Evolutionary conservation across 352 stramenopile genomes (phyloP).

Genomic region (Globisporangium spiculum): DNA sequence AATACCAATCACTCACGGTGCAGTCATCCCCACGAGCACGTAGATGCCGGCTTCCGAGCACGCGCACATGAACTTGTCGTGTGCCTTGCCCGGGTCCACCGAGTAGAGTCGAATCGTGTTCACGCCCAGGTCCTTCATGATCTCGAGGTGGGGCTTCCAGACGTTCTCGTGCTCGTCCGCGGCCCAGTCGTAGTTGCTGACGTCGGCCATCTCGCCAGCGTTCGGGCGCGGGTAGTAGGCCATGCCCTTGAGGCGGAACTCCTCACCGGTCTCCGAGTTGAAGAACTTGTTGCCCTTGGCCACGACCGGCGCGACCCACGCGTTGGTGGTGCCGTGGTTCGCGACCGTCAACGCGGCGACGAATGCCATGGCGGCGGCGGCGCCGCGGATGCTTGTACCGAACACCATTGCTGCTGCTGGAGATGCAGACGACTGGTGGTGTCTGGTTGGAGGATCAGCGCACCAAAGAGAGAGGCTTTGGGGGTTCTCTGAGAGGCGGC

Average conservation of each 20-base stretch:
- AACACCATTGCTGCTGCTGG: neutral
- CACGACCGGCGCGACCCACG: conserved; percentile 32
- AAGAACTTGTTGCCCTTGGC: conserved; percentile 78
- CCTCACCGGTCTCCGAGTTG: conserved; percentile 37
- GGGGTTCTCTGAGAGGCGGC: neutral
- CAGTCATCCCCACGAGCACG: conserved; percentile 48
- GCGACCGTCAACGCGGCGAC: neutral
- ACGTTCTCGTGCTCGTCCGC: conserved; percentile 55
- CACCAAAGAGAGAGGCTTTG: neutral
- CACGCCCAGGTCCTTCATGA: conserved; percentile 59
- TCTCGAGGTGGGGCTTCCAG: conserved; percentile 44
- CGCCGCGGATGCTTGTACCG: neutral
- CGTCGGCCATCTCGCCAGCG: conserved; percentile 32
- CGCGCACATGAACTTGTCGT: conserved; percentile 82
- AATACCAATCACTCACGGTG: conserved; percentile 21
- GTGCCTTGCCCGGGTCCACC: conserved; percentile 52
- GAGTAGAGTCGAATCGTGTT: conserved; percentile 74
- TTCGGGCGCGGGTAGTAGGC: conserved; percentile 71
- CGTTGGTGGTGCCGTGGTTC: neutral
- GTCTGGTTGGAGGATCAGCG: neutral
- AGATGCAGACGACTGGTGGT: neutral
- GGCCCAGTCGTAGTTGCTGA: conserved; percentile 58
- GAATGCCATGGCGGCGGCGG: neutral
- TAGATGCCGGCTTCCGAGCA: conserved; percentile 48
- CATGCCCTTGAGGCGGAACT: conserved; percentile 68